Evolutionary conservation across 2,329 filamentous ascomycete species (phyloP), one percentile per base, ranked within the genome.

Genomic region (Plenodomus lindquistii): DNA sequence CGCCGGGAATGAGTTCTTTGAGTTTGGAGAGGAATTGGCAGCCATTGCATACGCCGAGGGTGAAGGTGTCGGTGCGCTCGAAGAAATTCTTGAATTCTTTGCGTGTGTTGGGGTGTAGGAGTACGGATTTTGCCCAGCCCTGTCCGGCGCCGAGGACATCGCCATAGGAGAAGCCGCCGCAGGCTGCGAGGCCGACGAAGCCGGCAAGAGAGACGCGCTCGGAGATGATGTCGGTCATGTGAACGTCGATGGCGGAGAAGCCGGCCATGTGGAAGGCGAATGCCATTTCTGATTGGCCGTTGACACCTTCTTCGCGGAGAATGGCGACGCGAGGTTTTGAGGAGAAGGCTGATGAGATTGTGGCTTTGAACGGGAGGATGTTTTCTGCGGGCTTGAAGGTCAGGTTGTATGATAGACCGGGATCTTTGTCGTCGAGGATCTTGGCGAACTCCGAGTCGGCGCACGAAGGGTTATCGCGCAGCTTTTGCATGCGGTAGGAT

Each of bases 251-350:
- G 13, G 92, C 85, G 41, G 91, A 87, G 76, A 97, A 97, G 31
- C 93, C 93, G 37, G 94, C 93, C 29, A 86, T 85, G 57, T 88
- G 86, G 81, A 97, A 97, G 40, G 92, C 91, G 67, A 96, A 97
- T 1, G 94, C 94, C 90, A 99, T 96, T 73, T 99, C 94, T n/a
- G 91, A 86, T 64, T 97, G 85, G 36, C 92, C 90, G 75, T 99
- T 97, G 59, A 96, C 90, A 70, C 94, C 94, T 72, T 97, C 91
- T 73, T 97, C 94, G 67, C 94, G 84, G 18, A 99, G 84, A 61
- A 99, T 96, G 37, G 94, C 94, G 19, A 99, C 92, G 24, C 86
- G 85, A 1, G 89, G 88, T 65, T 83, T 85, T 36, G 73, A 81
- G 54, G 79, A 80, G 67, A 91, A 83, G 48, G 79, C 69, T 50